A percentile compares a stretch with the other conserved stretches of the same genome.
Evolutionary conservation across 2,329 filamentous ascomycete species (phyloP).

Genomic region (Colletotrichum sp.): DNA sequence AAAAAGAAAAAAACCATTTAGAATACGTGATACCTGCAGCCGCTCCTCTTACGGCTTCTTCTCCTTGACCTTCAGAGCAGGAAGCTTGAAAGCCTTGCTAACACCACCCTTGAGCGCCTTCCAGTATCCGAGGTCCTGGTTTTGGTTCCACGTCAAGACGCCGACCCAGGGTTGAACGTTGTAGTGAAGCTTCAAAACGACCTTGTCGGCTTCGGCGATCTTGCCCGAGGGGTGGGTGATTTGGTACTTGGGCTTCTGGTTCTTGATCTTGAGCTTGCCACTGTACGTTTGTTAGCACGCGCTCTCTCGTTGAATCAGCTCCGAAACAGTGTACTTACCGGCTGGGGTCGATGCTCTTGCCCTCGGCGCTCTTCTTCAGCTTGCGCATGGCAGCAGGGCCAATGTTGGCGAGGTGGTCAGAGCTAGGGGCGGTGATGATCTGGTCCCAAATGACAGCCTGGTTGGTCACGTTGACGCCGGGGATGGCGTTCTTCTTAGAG

Average conservation of each 20-base stretch:
- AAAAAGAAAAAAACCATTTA: neutral
- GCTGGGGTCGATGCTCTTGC: conserved; percentile 65
- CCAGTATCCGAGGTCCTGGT: conserved; percentile 65
- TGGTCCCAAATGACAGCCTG: conserved; percentile 94
- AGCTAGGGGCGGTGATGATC: conserved; percentile 81
- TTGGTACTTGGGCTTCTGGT: conserved; percentile 94
- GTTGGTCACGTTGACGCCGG: conserved; percentile 51
- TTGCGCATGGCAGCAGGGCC: conserved; percentile 67
- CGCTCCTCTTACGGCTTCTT: conserved; percentile 17
- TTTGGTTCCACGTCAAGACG: conserved; percentile 79
- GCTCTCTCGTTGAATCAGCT: conserved; percentile 14
- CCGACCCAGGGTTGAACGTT: conserved; percentile 99
- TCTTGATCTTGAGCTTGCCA: conserved; percentile 78
- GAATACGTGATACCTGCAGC: neutral
- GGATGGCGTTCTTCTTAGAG: conserved; percentile 30
- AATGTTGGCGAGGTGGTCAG: conserved; percentile 67
- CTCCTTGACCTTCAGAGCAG: conserved; percentile 67
- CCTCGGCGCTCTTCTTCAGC: conserved; percentile 62
- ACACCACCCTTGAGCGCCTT: conserved; percentile 67
- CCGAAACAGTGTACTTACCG: conserved; percentile 44
- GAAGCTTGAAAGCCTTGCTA: conserved; percentile 69
- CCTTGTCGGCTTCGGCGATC: conserved; percentile 75
- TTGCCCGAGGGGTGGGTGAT: conserved; percentile 88
- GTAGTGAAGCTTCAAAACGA: conserved; percentile 84
- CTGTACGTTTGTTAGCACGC: conserved; percentile 38